Percentiles rank a stretch among this genome's conserved stretches.
Evolutionary conservation across 148 eudicot genomes (phyloP).

Genomic region (Rhododendron ferrugineum): DNA sequence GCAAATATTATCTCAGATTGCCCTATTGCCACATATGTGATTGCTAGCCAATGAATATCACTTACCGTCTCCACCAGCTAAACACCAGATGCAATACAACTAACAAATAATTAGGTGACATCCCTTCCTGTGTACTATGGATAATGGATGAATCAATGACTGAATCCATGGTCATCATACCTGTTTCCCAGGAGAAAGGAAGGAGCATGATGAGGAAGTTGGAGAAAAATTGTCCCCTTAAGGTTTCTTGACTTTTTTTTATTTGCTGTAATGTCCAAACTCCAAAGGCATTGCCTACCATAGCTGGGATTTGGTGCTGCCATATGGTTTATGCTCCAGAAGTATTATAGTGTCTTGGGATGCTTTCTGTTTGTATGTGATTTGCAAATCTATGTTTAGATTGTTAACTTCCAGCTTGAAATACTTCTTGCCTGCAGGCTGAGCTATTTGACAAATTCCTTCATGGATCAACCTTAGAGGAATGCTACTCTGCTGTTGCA

Average conservation of each 20-base stretch:
- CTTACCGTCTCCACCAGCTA: background rate
- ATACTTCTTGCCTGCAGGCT: conserved; percentile 53
- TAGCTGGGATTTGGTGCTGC: conserved; percentile 1
- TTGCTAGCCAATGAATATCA: background rate
- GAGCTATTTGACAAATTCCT: conserved; percentile 96
- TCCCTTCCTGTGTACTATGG: background rate
- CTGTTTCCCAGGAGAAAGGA: background rate
- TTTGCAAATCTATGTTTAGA: background rate
- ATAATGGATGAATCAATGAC: background rate
- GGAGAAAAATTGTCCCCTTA: background rate
- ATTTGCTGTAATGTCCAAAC: background rate
- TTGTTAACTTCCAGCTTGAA: conserved; percentile 7
- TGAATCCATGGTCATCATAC: background rate
- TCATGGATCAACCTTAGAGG: conserved; percentile 86
- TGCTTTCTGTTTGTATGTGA: background rate
- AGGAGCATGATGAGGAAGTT: background rate
- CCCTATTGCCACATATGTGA: background rate
- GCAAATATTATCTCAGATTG: background rate
- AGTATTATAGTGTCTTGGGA: background rate
- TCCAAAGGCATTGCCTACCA: background rate
- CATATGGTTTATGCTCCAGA: background rate
- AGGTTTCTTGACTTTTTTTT: background rate
- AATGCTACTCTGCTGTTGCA: conserved; percentile 94
- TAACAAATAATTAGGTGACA: background rate
- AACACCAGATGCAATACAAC: background rate